Evolutionary conservation across 129 eudicot species (phyloP).

Genomic region (Artemisia argyi): DNA sequence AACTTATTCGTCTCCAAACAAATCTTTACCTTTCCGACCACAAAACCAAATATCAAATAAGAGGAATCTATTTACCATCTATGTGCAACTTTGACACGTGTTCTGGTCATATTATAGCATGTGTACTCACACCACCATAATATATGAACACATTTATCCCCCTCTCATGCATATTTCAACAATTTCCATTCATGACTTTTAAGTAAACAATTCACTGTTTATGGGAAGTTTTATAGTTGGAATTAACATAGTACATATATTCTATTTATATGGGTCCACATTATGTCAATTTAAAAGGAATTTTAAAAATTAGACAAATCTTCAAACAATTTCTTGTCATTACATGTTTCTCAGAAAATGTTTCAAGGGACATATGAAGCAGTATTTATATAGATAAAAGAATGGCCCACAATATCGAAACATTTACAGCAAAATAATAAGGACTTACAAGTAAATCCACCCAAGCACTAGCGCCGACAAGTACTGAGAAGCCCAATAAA

Average conservation of each 20-base stretch:
- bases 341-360: background rate
- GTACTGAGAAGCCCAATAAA: constrained; percentile 90
- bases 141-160: background rate
- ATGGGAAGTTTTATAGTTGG: background rate
- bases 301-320: background rate
- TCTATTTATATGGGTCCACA: background rate
- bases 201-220: background rate
- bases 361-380: background rate
- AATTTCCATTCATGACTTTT: background rate
- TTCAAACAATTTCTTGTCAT: background rate
- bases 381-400: too few relatives aligned
- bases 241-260: background rate
- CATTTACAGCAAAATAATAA: background rate
- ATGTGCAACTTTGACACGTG: background rate
- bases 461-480: constrained; percentile 99
- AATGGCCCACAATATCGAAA: background rate
- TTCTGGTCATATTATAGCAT: too few relatives aligned
- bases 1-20: too few relatives aligned
- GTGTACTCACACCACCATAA: too few relatives aligned
- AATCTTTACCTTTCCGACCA: background rate
- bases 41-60: background rate
- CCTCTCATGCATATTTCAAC: background rate
- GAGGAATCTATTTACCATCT: background rate
- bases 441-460: constrained; percentile 84
- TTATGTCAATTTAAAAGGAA: background rate